Evolutionary conservation across 441 rosid genomes (phyloP), one percentile per base, ranked within the genome.

Genomic region (Gossypium davidsonii): DNA sequence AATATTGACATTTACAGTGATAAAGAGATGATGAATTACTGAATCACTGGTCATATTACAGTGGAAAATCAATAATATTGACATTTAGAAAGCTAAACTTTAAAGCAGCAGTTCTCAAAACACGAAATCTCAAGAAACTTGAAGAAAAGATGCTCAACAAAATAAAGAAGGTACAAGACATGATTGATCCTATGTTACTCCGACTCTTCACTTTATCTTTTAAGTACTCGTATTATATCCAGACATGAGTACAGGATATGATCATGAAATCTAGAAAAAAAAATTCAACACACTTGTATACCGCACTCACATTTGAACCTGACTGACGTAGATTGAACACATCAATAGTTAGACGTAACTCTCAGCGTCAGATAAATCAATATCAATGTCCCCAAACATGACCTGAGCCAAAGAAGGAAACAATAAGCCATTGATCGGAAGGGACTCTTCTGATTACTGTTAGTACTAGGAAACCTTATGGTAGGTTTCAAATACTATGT

Each of bases 311-410:
- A 53, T 18, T 11, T 23, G 10, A 53, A 18, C 9, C 39, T 34
- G 39, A 34, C 8, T 34, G 4, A 17, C 59, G 25, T 6, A 6
- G 61, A 58, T 58, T 25, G 64, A 79, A 87, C 44, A 80, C 85
- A 44, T 85, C 89, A 28, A 83, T 83, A 21, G 83, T 74, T 80
- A 86, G 92, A 76, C 89, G 28, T 83, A 63, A 94, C 98, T 83
- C 89, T 84, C 77, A 94, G 80, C 15, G 98, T 94, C 79, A 92
- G 83, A 79, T 85, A 94, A 71, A 94, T 94, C 82, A 94, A 81
- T 74, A 92, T 84, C 87, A 94, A 79, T 12, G 98, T 88, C 52
- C 98, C 98, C 67, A 94, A 75, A 76, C 91, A 92, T 70, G 98
- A 94, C 89, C 98, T 94, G 92, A 79, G 64, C 52, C 60, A 64